Base-by-base conservation (phyloP, 2,329 filamentous ascomycete species). In the Colletotrichum ledebouriae region DNA sequence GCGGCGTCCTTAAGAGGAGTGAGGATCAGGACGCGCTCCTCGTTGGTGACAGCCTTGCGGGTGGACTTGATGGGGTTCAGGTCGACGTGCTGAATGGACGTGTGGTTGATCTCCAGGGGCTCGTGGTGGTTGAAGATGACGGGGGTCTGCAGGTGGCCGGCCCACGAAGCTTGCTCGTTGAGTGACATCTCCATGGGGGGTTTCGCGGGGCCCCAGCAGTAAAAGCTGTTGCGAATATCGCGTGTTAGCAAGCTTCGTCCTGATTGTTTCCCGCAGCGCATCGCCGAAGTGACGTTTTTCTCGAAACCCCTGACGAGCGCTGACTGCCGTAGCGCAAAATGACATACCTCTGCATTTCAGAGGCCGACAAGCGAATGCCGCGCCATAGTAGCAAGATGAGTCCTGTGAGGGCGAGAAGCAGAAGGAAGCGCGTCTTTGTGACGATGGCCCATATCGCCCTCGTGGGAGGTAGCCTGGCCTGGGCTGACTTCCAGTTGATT, bases 71-170 rank as follows among this genome's bases (percentile, higher is more conserved):
- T 89, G 6, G 87, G 85, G 79, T 99, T 98, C 68, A 99, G 89
- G 79, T 98, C 87, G 76, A 98, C 84, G 71, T 91, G 88, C 72
- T 90, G 80, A 80, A 99, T 97, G 60, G 90, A 90, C 63, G 87
- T 88, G 69, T 90, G 89, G 79, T 97, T 96, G 82, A 98, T 85
- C 77, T 92, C 89, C 75, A 98, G 86, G 41, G 96, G 91, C 71
- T 92, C 90, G 80, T 98, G 96, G 80, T 95, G 93, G 83, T 99
- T 99, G 86, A 97, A 98, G 72, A 97, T 88, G 73, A 99, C 94
- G 57, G 96, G 96, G 3, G 96, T 98, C 74, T 94, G 90, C 71
- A 96, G 84, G 77, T 97, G 94, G 66, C 89, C 90, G 73, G 92
- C 91, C 96, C 96, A 99, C 72, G 93, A 87, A 70, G 90, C 90